Evolutionary conservation across 371 early-diverging fungal genomes (phyloP), one percentile per base, ranked within the genome.

Genomic region (Catenaria anguillulae): DNA sequence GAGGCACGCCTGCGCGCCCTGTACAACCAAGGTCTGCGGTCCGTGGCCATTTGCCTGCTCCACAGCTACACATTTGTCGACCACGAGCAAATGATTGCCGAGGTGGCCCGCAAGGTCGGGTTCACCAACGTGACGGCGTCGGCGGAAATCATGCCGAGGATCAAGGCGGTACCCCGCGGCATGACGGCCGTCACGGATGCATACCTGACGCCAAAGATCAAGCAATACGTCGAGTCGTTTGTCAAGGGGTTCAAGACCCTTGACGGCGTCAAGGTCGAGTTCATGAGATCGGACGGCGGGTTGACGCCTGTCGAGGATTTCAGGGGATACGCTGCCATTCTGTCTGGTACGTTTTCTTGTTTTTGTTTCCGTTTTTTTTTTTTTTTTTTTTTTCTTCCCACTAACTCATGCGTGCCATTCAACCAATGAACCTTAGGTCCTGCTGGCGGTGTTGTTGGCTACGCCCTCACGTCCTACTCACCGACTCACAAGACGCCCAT

Each of bases 211-310:
- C 97, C 96, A 2, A 83, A 85, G 65, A 90, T 95, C 64, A 78
- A 83, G 56, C 76, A 80, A 10, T 94, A 94, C 65, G 78, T 93
- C 24, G 70, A 83, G 48, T 85, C 87, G 1, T 95, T 95, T 68
- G 74, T 83, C 5, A 70, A 77, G 33, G 94, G 93, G 0, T 95
- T 97, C 67, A 91, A 92, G 50, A 64, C 31, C 26, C 46, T 45
- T 24, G 54, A 45, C 12, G 62, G 77, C 10, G 86, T 87, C 12
- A 76, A 81, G 17, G 73, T 93, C 36, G 90, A 91, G 69, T 94
- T 97, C 70, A 97, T 97, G 97, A 93, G 92, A 71, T 85, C 86
- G 58, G 95, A 95, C 69, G 97, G 97, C 63, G 97, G 95, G 0
- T 72, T 97, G 2, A 84, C 87, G 0, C 87, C 90, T 17, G 90